Conservation (phyloP, 1,139 yeast genomes). For the Candida sanyaensis region DNA sequence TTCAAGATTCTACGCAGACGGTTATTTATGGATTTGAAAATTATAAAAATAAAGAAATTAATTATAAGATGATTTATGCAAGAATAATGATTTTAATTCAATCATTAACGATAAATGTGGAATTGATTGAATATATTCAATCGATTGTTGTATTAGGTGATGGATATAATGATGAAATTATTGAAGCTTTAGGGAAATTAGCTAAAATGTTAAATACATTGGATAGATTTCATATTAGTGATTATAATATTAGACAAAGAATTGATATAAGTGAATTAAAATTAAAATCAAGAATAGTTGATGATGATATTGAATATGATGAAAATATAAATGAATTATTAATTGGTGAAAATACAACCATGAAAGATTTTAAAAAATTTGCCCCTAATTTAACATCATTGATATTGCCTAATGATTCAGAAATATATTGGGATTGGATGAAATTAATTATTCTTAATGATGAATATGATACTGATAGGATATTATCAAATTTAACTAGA, state of each 20-base stretch:
- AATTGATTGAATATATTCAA: constrained; percentile 23
- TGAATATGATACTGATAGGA: neutral
- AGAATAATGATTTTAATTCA: constrained; percentile 27
- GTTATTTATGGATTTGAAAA: constrained; percentile 26
- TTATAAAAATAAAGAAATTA: constrained; percentile 10
- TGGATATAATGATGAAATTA: constrained; percentile 7
- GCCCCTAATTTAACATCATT: constrained; percentile 13
- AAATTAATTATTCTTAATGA: constrained; percentile 8
- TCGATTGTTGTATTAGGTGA: constrained; percentile 24
- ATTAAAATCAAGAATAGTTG: constrained; percentile 15
- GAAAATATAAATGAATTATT: constrained; percentile 12
- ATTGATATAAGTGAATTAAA: constrained; percentile 10
- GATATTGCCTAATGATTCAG: constrained; percentile 17
- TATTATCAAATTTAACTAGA: constrained; percentile 14
- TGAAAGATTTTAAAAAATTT: constrained; percentile 2
- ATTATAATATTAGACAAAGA: constrained; percentile 15
- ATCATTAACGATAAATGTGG: constrained; percentile 30
- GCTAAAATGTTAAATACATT: constrained; percentile 10
- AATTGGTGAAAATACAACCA: constrained; percentile 9
- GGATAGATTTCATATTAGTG: constrained; percentile 18
- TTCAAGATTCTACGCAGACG: constrained; percentile 24
- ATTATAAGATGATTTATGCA: constrained; percentile 29
- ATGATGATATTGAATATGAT: constrained; percentile 6
- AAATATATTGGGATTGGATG: constrained; percentile 20
- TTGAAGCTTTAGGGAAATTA: constrained; percentile 13